A percentile compares a stretch with the other conserved stretches of the same genome.
phyloP scores from a whole-genome alignment of 495 filamentous ascomycete genomes.

The Aspergillus incahuasiensis region DNA sequence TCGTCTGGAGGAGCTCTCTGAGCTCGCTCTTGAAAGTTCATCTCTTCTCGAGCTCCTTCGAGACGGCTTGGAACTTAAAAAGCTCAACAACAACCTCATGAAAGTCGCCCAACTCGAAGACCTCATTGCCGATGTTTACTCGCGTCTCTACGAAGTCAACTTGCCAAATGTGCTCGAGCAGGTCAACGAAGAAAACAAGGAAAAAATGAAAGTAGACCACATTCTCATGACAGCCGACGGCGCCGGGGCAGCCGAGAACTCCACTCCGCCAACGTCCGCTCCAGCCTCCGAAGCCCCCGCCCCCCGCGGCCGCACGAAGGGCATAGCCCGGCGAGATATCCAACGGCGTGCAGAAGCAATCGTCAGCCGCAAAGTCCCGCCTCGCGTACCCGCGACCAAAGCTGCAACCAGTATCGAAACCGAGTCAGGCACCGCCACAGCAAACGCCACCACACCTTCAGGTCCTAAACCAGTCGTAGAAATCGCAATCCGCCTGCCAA shows the following conservation, averaged over 20 bases:
- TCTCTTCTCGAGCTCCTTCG: slow-evolving; percentile 65
- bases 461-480: slow-evolving; percentile 19
- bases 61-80: slow-evolving; percentile 86
- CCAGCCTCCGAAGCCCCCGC: slow-evolving; percentile 39
- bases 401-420: slow-evolving; percentile 21
- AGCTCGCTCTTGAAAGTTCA: slow-evolving; percentile 36
- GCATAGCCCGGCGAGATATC: slow-evolving; percentile 60
- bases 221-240: slow-evolving; percentile 43
- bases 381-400: slow-evolving; percentile 29
- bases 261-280: slow-evolving; percentile 31
- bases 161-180: slow-evolving; percentile 43
- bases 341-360: slow-evolving; percentile 58
- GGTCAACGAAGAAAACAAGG: slow-evolving; percentile 48
- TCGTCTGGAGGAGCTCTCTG: slow-evolving; percentile 48
- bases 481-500: slow-evolving; percentile 1
- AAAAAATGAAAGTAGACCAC: slow-evolving; percentile 57
- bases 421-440: slow-evolving; percentile 11
- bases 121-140: slow-evolving; percentile 81
- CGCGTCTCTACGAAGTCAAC: slow-evolving; percentile 64
- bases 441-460: slow-evolving; percentile 8
- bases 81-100: slow-evolving; percentile 78
- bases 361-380: slow-evolving; percentile 39
- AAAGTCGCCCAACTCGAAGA: slow-evolving; percentile 84
- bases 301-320: slow-evolving; percentile 50
- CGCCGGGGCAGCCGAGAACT: slow-evolving; percentile 31